A percentile compares a stretch with the other conserved stretches of the same genome.
Evolutionary conservation across 352 stramenopile species (phyloP).

Genomic region (Pythium brachiatum): DNA sequence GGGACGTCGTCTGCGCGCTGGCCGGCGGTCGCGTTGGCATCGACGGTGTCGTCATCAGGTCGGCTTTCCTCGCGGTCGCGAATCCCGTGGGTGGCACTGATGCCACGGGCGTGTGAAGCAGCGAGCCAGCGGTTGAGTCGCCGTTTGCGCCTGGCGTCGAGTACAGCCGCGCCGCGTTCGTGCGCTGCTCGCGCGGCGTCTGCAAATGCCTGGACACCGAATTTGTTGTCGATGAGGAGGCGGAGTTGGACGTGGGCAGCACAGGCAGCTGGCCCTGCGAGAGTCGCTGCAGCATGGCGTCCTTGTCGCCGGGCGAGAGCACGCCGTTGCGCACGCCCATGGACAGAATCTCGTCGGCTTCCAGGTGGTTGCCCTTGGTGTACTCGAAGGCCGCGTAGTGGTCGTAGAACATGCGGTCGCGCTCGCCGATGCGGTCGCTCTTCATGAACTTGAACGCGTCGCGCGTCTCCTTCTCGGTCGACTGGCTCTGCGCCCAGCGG

Average conservation of each 20-base stretch:
- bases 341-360: slow-evolving; percentile 52
- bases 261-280: slow-evolving; percentile 22
- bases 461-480: slow-evolving; percentile 42
- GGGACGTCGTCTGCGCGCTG: slow-evolving; percentile 54
- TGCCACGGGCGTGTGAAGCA: slow-evolving; percentile 12
- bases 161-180: slow-evolving; percentile 9
- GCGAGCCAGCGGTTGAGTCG: background rate
- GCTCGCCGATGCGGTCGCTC: slow-evolving; percentile 47
- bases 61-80: slow-evolving; percentile 40
- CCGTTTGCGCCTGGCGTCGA: slow-evolving; percentile 5
- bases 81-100: slow-evolving; percentile 31
- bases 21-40: slow-evolving; percentile 32
- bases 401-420: slow-evolving; percentile 50
- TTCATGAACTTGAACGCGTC: slow-evolving; percentile 62
- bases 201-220: slow-evolving; percentile 13
- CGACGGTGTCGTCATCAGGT: slow-evolving; percentile 47
- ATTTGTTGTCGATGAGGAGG: background rate
- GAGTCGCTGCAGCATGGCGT: slow-evolving; percentile 39
- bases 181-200: slow-evolving; percentile 29
- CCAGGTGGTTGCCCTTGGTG: slow-evolving; percentile 42
- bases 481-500: slow-evolving; percentile 48
- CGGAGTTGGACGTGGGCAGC: background rate
- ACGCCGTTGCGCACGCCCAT: slow-evolving; percentile 46
- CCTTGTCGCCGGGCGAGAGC: slow-evolving; percentile 34
- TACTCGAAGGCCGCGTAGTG: slow-evolving; percentile 68